Percentiles rank a stretch among this genome's conserved stretches.
Conservation (phyloP, 352 stramenopile species). For the Aphanomyces astaci region DNA sequence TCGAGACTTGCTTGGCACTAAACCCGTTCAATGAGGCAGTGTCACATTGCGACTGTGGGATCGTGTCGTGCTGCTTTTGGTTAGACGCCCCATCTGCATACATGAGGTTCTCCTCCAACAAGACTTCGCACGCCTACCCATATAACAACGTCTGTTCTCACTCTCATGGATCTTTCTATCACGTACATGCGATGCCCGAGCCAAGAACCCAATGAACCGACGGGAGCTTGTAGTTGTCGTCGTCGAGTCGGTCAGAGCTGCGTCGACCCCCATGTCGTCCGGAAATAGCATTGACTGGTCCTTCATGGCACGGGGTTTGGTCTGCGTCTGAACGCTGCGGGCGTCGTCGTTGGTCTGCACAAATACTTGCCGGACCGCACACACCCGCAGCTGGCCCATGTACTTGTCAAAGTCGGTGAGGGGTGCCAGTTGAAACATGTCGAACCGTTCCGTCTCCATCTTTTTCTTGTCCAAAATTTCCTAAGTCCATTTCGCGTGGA, state of each 20-base stretch:
- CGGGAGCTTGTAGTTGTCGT: constrained; percentile 20
- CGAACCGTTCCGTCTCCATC: constrained; percentile 62
- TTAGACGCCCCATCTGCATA: not conserved
- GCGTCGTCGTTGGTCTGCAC: constrained; percentile 55
- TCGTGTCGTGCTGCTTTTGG: not conserved
- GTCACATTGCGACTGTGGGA: not conserved
- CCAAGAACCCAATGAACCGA: constrained; percentile 55
- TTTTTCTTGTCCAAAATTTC: constrained; percentile 54
- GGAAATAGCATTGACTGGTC: constrained; percentile 65
- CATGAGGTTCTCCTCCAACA: constrained; percentile 42
- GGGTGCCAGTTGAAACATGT: constrained; percentile 49
- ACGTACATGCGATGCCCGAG: constrained; percentile 39
- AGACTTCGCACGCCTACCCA: constrained; percentile 37
- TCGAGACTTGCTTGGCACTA: not conserved
- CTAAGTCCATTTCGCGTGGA: too few relatives aligned
- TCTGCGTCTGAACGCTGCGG: constrained; percentile 41
- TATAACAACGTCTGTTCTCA: not conserved
- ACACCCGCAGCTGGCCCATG: constrained; percentile 40
- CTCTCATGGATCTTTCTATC: too few relatives aligned
- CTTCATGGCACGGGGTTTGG: constrained; percentile 32
- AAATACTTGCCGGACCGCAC: constrained; percentile 43
- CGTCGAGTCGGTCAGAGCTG: not conserved
- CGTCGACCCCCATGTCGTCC: constrained; percentile 56
- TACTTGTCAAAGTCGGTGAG: constrained; percentile 54
- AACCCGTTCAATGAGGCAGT: not conserved